Evolutionary conservation across 2,329 filamentous ascomycete species (phyloP).

Genomic region (Fulvia fulva): DNA sequence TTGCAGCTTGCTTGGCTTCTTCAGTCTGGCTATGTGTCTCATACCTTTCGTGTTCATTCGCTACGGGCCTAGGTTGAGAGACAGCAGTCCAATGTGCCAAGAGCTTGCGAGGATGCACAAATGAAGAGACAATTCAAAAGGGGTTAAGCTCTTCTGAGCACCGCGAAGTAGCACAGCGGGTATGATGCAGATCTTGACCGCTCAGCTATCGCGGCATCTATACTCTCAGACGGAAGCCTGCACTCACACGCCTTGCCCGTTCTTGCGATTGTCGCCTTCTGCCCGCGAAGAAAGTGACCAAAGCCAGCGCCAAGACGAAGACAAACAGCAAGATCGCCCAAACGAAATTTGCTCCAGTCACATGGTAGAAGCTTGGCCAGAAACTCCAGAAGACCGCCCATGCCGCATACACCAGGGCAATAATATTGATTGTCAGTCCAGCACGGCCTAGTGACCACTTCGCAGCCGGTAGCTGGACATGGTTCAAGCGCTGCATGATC

Average conservation of each 20-base stretch:
- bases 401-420: conserved; percentile 34
- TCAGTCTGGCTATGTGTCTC: conserved; percentile 48
- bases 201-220: not conserved
- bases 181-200: not conserved
- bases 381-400: conserved; percentile 39
- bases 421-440: conserved; percentile 37
- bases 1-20: conserved; percentile 48
- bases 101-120: conserved; percentile 43
- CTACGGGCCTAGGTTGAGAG: conserved; percentile 52
- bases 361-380: conserved; percentile 39
- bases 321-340: conserved; percentile 48
- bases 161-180: too few species aligned
- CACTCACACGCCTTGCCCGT: not conserved
- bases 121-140: not conserved
- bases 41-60: conserved; percentile 58
- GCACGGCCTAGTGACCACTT: conserved; percentile 37
- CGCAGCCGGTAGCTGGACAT: conserved; percentile 34
- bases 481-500: conserved; percentile 35
- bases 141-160: not conserved
- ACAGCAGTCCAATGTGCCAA: conserved; percentile 59
- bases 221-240: not conserved
- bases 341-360: conserved; percentile 44
- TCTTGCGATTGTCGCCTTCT: not conserved
- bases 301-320: conserved; percentile 6
- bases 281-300: not conserved